Base-by-base conservation (phyloP, 805 yeast genomes). In the Lachancea sp. region DNA sequence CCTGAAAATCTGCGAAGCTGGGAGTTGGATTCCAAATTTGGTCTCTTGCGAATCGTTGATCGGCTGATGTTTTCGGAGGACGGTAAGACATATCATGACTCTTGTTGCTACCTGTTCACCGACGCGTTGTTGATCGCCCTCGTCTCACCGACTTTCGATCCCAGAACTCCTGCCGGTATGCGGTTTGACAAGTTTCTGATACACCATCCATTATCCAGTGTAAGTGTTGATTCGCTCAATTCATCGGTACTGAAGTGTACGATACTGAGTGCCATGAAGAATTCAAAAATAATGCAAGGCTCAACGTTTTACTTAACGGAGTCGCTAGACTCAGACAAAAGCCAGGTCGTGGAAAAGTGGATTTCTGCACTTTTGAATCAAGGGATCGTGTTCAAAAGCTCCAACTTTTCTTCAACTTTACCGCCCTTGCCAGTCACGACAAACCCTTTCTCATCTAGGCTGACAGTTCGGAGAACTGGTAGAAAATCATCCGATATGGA, bases 261-360 rank as follows among this genome's bases (percentile, higher is more conserved):
- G 3, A 22, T 46, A 3, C 19, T 30, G 34, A 41, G 26, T 11
- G 29, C 16, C 7, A 29, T 38, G 31, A 30, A 29, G 9, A 29
- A 38, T 15, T n/a, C 36, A 2, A 35, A 26, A n/a, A 29, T 56
- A n/a, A 39, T 54, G 41, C 52, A 48, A 35, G 41, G 54, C 3
- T 22, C 36, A 4, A 41, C 53, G 12, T 40, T 57, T 27, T 56
- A 50, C 32, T 39, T 59, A 16, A 54, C 55, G 11, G 56, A 66
- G 46, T 46, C 58, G 17, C 33, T 59, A 9, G 48, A 67, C 38
- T 56, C 57, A 13, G 45, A 58, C n/a, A 51, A 65, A 0, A 56
- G 59, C 36, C 55, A 58, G 36, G 55, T 65, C 6, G 50, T 68
- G 30, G 66, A 69, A 51, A 69, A 69, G 53, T 70, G 74, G 74